Percentiles rank a stretch among this genome's conserved stretches.
These are phyloP conservation scores for Phaeodactylum tricornutum DNA, from an alignment of 108 stramenopile species.

Conservation along the genomic window DNA sequence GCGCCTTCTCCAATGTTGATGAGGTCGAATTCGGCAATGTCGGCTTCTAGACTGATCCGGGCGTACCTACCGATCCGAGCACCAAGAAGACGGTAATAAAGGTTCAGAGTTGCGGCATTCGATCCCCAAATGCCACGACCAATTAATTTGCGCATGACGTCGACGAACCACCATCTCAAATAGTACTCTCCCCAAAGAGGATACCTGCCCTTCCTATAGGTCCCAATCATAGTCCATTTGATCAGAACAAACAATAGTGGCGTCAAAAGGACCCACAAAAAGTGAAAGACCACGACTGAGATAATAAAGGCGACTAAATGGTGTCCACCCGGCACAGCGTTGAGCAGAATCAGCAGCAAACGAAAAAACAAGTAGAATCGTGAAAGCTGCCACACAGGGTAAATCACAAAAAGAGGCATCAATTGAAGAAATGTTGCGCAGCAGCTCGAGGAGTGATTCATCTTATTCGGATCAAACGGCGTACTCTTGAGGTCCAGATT, in stretches of 20 bases:
- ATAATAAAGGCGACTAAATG: constrained; percentile 26
- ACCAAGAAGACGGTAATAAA: constrained; percentile 41
- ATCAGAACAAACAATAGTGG: constrained; percentile 40
- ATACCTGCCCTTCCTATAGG: constrained; percentile 37
- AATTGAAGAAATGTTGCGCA: constrained; percentile 20
- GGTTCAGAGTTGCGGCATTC: constrained; percentile 11
- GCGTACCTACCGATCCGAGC: constrained; percentile 41
- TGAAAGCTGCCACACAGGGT: constrained; percentile 34
- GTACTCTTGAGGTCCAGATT: not conserved
- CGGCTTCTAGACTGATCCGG: constrained; percentile 29
- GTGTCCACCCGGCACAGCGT: constrained; percentile 17
- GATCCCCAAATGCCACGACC: constrained; percentile 35
- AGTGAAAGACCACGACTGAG: constrained; percentile 27
- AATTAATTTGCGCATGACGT: constrained; percentile 32
- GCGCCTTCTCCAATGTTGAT: constrained; percentile 38
- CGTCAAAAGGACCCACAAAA: constrained; percentile 26
- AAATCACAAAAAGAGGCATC: constrained; percentile 24
- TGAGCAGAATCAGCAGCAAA: constrained; percentile 17
- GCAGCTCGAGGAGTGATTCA: not conserved
- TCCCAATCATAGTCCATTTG: constrained; percentile 53
- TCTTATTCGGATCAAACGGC: not conserved
- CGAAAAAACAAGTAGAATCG: constrained; percentile 42
- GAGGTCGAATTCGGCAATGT: constrained; percentile 56
- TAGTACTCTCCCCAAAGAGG: constrained; percentile 41
- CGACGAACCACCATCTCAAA: constrained; percentile 60